Evolutionary conservation across 768 basidiomycete genomes (phyloP), one percentile per base, ranked within the genome.

Genomic region (Boletus patriciae): DNA sequence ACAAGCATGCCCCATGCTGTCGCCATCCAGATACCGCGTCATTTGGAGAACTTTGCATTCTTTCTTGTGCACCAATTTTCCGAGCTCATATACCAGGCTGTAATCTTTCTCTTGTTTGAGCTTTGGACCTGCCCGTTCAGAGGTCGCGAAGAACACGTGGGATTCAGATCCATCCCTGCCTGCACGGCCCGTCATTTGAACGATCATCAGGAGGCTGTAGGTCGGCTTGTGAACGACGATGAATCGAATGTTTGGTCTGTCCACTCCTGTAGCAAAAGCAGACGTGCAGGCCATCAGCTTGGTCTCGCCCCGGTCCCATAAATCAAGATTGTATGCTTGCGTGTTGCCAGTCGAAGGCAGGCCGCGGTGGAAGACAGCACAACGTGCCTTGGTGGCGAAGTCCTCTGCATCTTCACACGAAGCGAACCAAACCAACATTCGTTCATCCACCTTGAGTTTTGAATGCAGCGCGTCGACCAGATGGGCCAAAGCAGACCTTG

Each of bases 281-380:
- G 55, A 52, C 0, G 55, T 60, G 46, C 54, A 60, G 2, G 50
- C 55, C 58, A 60, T 52, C 18, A 60, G 2, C 18, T 52, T 47
- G 0, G 11, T 25, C 4, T 33, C n/a, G 0, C 58, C 55, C 0
- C 15, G 6, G 31, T 52, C 46, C 58, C 58, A 60, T 31, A 11
- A 19, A 13, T 43, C 41, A 4, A 60, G 50, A n/a, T 60, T 52
- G 21, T 40, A 15, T 2, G 21, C 13, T 13, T 57, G 57, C 8
- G 21, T 44, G 27, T 52, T 47, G 13, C 34, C 54, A 0, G 25
- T 6, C 0, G 13, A 25, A 6, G 46, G 46, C 1, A 51, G 21
- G 16, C 4, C 33, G 50, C 58, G 52, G 21, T 59, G 58, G 29
- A 38, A 58, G 8, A 52, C 52, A 0, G 57, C 36, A 37, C 47